A percentile compares a stretch with the other conserved stretches of the same genome.
These are phyloP conservation scores for Calcarisporium arbuscula DNA, from an alignment of 2,329 filamentous ascomycete species.

Conservation along the genomic window DNA sequence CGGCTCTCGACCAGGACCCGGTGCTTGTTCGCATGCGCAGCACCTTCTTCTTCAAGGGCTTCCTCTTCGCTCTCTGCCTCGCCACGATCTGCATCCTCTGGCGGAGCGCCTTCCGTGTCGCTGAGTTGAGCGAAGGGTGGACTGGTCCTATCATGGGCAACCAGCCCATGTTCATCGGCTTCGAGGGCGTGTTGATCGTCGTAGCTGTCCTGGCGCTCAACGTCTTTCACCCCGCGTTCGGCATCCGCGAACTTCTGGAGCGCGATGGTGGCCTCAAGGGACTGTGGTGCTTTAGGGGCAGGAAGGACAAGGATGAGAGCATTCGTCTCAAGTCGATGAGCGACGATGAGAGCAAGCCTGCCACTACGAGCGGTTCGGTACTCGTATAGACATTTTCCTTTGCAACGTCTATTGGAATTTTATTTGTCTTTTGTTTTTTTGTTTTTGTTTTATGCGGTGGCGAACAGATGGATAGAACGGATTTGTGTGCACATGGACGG, in stretches of 20 bases:
- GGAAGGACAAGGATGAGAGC: background rate
- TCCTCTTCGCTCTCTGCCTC: slow-evolving; percentile 47
- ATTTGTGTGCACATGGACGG: too few species aligned
- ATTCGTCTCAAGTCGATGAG: too few species aligned
- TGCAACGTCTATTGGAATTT: too few species aligned
- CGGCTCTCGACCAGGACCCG: slow-evolving; percentile 32
- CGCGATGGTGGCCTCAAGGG: slow-evolving; percentile 18
- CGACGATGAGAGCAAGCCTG: too few species aligned
- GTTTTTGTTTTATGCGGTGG: too few species aligned
- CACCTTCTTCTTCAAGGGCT: slow-evolving; percentile 43
- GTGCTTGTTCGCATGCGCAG: slow-evolving; percentile 28
- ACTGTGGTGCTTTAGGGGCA: slow-evolving; percentile 16
- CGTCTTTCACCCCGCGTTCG: slow-evolving; percentile 25
- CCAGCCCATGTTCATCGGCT: slow-evolving; percentile 49
- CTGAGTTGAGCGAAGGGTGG: slow-evolving; percentile 61
- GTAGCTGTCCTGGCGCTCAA: slow-evolving; percentile 39
- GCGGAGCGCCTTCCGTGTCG: slow-evolving; percentile 59
- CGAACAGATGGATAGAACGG: too few species aligned
- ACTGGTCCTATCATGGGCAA: slow-evolving; percentile 48
- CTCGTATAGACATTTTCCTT: too few species aligned
- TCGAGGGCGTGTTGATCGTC: slow-evolving; percentile 50
- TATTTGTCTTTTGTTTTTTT: too few species aligned
- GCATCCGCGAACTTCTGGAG: slow-evolving; percentile 21
- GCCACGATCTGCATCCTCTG: slow-evolving; percentile 59
- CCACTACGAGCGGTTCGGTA: too few species aligned